These are phyloP conservation scores for Starmerella apis DNA, from an alignment of 805 yeast species.

Conservation along the genomic window DNA sequence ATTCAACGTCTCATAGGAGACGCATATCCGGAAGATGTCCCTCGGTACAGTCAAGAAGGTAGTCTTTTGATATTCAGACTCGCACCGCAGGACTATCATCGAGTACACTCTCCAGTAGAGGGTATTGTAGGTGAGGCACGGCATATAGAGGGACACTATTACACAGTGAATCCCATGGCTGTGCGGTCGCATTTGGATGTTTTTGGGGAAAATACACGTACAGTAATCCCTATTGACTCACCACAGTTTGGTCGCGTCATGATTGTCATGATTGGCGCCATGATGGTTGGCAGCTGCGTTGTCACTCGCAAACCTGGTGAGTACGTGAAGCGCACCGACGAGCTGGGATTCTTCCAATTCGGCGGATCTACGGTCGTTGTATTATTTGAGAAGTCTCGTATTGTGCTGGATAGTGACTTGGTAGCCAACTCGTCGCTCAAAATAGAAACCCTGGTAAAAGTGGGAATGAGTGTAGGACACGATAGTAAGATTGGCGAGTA, in stretches of 20 bases:
- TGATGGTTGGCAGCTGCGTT: constrained; percentile 94
- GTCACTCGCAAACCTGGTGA: constrained; percentile 57
- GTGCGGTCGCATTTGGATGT: constrained; percentile 79
- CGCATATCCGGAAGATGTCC: constrained; percentile 33
- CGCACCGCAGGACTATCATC: constrained; percentile 95
- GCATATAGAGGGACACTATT: constrained; percentile 77
- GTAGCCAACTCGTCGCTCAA: constrained; percentile 48
- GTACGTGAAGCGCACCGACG: constrained; percentile 56
- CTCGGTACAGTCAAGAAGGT: constrained; percentile 40
- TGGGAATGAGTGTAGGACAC: constrained; percentile 91
- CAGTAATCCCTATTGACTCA: constrained; percentile 65
- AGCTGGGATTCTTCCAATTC: constrained; percentile 87
- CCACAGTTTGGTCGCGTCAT: constrained; percentile 66
- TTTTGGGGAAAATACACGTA: constrained; percentile 81
- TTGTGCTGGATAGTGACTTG: constrained; percentile 62
- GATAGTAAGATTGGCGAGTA: constrained; percentile 24
- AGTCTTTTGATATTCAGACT: constrained; percentile 65
- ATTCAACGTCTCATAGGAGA: constrained; percentile 48
- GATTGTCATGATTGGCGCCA: constrained; percentile 84
- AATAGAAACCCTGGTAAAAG: constrained; percentile 73
- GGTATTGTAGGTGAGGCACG: constrained; percentile 60
- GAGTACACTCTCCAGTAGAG: constrained; percentile 81
- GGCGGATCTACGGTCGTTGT: constrained; percentile 85
- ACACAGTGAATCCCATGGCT: constrained; percentile 97
- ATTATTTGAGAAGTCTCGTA: constrained; percentile 41